Evolutionary conservation across 768 basidiomycete species (phyloP), one percentile per base, ranked within the genome.

Genomic region (Inosperma sp.): DNA sequence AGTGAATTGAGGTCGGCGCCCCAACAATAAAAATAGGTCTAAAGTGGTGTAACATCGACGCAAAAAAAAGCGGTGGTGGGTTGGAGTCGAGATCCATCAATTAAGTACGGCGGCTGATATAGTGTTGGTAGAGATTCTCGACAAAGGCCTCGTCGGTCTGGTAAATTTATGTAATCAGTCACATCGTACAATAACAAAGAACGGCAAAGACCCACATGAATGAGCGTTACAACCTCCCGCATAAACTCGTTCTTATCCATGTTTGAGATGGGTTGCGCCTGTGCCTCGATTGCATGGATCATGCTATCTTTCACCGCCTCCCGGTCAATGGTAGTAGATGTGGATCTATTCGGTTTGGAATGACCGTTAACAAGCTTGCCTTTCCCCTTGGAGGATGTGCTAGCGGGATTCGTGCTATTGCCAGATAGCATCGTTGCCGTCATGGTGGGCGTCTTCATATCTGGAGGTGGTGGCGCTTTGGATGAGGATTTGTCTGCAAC

Each of bases 111-210:
- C 48, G 63, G 52, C 62, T 58, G 23, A 59, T 65, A 52, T 84
- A 86, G 36, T 79, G 76, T 51, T 69, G 72, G 70, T 74, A 83
- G 39, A 85, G 72, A 31, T 69, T 65, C 56, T 88, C 83, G 52
- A 83, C 83, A 58, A 87, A 88, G 13, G 71, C 65, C 56, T 78
- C 73, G 68, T 87, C 81, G 48, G 77, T 84, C 85, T 87, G 57
- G n/a, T n/a, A n/a, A n/a, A n/a, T n/a, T 22, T 22, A 31, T 13
- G 39, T 29, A 41, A 54, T 27, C 16, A 47, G 52, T 49, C 44
- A 60, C 36, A 54, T 23, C 21, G 29, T 21, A 36, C 26, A 37
- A 49, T 33, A 29, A 14, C 7, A 49, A 25, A 30, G 13, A 26
- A 40, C 23, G 29, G 34, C 22, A 30, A 56, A 14, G 31, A 71